Evolutionary conservation across 768 basidiomycete genomes (phyloP).

Genomic region (Xerocomellus chrysenteron): DNA sequence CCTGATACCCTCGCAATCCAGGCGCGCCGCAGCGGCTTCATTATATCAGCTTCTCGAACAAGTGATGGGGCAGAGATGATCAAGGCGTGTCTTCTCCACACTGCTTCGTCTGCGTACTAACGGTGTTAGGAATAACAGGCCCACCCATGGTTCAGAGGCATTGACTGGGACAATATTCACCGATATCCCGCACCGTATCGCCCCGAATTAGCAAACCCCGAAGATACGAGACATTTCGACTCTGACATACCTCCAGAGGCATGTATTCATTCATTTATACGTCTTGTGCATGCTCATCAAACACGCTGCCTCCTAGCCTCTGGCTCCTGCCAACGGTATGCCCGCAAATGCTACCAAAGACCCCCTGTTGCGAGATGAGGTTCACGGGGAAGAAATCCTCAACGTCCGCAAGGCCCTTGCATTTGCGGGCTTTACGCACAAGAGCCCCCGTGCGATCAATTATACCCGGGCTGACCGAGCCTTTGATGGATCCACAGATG

Average conservation of each 20-base stretch:
- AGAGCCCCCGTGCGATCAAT: slow-evolving; percentile 76
- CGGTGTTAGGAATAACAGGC: slow-evolving; percentile 42
- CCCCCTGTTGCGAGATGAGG: slow-evolving; percentile 80
- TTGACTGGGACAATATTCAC: slow-evolving; percentile 89
- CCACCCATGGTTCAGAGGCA: slow-evolving; percentile 88
- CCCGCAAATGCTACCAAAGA: slow-evolving; percentile 84
- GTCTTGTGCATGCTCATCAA: slow-evolving; percentile 27
- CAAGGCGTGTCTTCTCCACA: slow-evolving; percentile 54
- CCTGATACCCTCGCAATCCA: slow-evolving; percentile 78
- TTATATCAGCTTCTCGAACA: slow-evolving; percentile 49
- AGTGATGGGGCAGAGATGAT: slow-evolving; percentile 88
- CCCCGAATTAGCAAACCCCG: slow-evolving; percentile 76
- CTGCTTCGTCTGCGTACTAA: slow-evolving; percentile 19
- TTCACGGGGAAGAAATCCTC: slow-evolving; percentile 84
- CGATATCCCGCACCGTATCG: slow-evolving; percentile 82
- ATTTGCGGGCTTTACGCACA: slow-evolving; percentile 90
- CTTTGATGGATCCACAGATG: slow-evolving; percentile 57
- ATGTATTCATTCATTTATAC: slow-evolving; percentile 32
- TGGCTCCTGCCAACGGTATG: slow-evolving; percentile 85
- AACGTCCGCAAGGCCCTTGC: slow-evolving; percentile 89
- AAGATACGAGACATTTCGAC: slow-evolving; percentile 95
- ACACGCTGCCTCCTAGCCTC: slow-evolving; percentile 56
- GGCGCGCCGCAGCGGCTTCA: slow-evolving; percentile 72
- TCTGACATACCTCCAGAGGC: slow-evolving; percentile 92
- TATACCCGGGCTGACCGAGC: slow-evolving; percentile 75